Base-by-base conservation (phyloP, 1,139 yeast species). In the Pichia sp. region DNA sequence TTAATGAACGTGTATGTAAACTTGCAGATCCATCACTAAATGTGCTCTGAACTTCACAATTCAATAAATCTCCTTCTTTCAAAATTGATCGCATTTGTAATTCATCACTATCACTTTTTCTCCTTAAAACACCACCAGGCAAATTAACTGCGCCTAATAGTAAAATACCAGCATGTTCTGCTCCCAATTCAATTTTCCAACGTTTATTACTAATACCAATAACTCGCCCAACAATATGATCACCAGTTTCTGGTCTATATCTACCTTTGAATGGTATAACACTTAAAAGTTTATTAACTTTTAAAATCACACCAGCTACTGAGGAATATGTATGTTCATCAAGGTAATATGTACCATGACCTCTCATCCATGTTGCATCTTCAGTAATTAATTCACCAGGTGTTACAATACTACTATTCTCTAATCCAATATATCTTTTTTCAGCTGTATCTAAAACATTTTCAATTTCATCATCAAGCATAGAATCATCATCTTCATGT, bases 341-440 rank as follows among this genome's bases (percentile, higher is more conserved):
- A 35, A 82, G 68, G 51, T 83, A 80, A 62, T 87, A 92, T 0
- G 98, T 94, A 3, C 98, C 98, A 62, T 94, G 99, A 30, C 98
- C 99, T 62, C 95, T 79, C 98, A 94, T 94, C 97, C 97, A 92
- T 5, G 84, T 76, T 7, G 96, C 89, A 59, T 94, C 98, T 56
- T 86, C 95, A 0, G 98, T 92, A 20, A 94, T 87, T 46, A 90
- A 68, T 61, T 94, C 97, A n/a, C 99, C 99, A 0, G 99, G 99
- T 0, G 97, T 87, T 20, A 92, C 96, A 11, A 82, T 55, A 25
- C 48, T 47, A 30, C 39, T 41, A 27, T 39, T 32, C 12, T 45
- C 44, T 8, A 42, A 30, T 34, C 43, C 44, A 8, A 39, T 31
- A 23, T 42, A 35, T 26, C 46, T 47, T 28, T 26, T 36, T 30